Percentiles rank a stretch among this genome's conserved stretches.
Evolutionary conservation across 768 basidiomycete species (phyloP).

Genomic region (Cantharellus anzutake): DNA sequence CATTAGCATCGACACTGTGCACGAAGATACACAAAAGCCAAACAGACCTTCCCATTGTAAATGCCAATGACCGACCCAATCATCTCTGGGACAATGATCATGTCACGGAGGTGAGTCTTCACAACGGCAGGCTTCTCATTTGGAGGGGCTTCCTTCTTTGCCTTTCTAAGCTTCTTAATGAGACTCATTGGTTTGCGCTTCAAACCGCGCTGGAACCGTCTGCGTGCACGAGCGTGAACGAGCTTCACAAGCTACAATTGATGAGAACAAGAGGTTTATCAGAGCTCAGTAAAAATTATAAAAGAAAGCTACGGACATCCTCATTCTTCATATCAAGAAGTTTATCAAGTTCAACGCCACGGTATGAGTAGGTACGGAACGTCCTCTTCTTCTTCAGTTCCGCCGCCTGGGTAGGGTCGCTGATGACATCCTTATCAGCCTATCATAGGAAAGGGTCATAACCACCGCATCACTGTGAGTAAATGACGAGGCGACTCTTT

Average conservation of each 20-base stretch:
- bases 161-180: slow-evolving; percentile 98
- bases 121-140: slow-evolving; percentile 98
- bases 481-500: background rate
- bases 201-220: slow-evolving; percentile 97
- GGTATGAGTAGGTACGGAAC: slow-evolving; percentile 98
- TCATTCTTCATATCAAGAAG: slow-evolving; percentile 93
- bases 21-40: background rate
- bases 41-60: slow-evolving; percentile 84
- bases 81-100: slow-evolving; percentile 99
- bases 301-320: slow-evolving; percentile 33
- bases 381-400: slow-evolving; percentile 98
- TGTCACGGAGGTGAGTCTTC: slow-evolving; percentile 97
- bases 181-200: slow-evolving; percentile 97
- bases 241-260: slow-evolving; percentile 30
- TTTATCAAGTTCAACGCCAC: slow-evolving; percentile 95
- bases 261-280: slow-evolving; percentile 12
- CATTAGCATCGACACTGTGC: background rate
- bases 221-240: slow-evolving; percentile 94
- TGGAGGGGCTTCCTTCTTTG: slow-evolving; percentile 97
- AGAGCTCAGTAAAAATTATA: background rate
- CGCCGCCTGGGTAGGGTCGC: slow-evolving; percentile 85
- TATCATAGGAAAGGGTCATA: slow-evolving; percentile 16
- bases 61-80: slow-evolving; percentile 96
- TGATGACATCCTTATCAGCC: slow-evolving; percentile 58
- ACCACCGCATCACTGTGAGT: background rate